phyloP scores from a whole-genome alignment of 805 yeast genomes.

The Tetrapisispora arboricola region DNA sequence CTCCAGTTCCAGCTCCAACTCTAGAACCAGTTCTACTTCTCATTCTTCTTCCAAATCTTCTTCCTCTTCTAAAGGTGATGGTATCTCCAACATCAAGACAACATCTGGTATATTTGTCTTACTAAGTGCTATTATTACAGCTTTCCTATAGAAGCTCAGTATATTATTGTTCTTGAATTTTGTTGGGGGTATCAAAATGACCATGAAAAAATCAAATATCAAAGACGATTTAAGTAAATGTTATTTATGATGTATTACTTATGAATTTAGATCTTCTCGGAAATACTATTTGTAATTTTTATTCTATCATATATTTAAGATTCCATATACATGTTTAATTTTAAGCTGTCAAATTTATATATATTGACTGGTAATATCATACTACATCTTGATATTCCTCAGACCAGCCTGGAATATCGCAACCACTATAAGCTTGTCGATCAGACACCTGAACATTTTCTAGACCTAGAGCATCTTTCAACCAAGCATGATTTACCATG shows the following conservation, averaged over 20 bases:
- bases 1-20: constrained; percentile 7
- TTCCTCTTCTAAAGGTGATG: constrained; percentile 17
- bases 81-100: constrained; percentile 4
- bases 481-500: constrained; percentile 80
- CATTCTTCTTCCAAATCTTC: constrained; percentile 16
- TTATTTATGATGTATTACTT: no score
- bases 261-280: neutral
- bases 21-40: neutral
- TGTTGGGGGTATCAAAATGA: no score
- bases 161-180: neutral
- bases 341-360: no score
- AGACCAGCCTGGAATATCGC: constrained; percentile 87
- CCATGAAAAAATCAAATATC: no score
- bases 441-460: constrained; percentile 54
- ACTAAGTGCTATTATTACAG: constrained; percentile 26
- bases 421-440: constrained; percentile 71
- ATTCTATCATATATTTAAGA: neutral
- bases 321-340: neutral
- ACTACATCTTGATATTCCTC: constrained; percentile 33
- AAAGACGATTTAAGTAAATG: no score
- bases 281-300: neutral
- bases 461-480: constrained; percentile 60
- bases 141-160: constrained; percentile 22
- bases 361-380: no score
- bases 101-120: constrained; percentile 21